Conservation (phyloP, 2,329 filamentous ascomycete species). For the Ceratocystis diversiconidia region DNA sequence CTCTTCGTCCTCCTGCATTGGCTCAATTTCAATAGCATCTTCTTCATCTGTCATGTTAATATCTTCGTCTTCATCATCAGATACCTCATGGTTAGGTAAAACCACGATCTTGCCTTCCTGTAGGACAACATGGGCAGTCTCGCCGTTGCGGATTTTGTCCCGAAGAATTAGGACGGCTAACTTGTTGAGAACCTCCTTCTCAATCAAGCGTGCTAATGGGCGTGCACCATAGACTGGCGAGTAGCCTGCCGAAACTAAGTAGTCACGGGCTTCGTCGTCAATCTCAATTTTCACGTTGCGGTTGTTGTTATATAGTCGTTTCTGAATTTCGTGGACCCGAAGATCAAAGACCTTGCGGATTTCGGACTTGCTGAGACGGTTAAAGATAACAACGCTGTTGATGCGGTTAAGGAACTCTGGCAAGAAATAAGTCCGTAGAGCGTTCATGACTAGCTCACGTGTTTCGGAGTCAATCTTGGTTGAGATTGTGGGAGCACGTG, state of each 20-base stretch:
- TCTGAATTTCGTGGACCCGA: constrained; percentile 76
- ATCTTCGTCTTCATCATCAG: constrained; percentile 44
- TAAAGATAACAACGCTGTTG: constrained; percentile 93
- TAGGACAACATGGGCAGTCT: constrained; percentile 65
- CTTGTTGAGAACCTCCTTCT: constrained; percentile 91
- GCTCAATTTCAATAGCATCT: constrained; percentile 58
- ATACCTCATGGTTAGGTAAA: constrained; percentile 65
- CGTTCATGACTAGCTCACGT: constrained; percentile 75
- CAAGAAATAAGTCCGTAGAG: constrained; percentile 89
- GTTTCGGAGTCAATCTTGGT: constrained; percentile 78
- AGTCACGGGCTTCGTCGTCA: constrained; percentile 76
- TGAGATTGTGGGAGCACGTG: constrained; percentile 60
- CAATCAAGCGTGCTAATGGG: constrained; percentile 76
- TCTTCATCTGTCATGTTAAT: constrained; percentile 60
- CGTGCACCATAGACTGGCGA: constrained; percentile 89
- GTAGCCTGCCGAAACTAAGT: constrained; percentile 81
- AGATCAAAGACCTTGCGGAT: constrained; percentile 95
- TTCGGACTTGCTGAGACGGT: constrained; percentile 76
- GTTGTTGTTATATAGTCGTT: constrained; percentile 70
- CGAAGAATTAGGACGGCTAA: constrained; percentile 83
- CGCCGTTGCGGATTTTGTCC: constrained; percentile 72
- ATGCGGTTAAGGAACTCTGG: constrained; percentile 98
- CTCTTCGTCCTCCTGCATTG: constrained; percentile 43
- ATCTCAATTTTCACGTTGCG: constrained; percentile 78
- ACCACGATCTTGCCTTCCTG: constrained; percentile 69